Evolutionary conservation across 2,329 filamentous ascomycete genomes (phyloP), one percentile per base, ranked within the genome.

Genomic region (Trichoderma simmonsii): DNA sequence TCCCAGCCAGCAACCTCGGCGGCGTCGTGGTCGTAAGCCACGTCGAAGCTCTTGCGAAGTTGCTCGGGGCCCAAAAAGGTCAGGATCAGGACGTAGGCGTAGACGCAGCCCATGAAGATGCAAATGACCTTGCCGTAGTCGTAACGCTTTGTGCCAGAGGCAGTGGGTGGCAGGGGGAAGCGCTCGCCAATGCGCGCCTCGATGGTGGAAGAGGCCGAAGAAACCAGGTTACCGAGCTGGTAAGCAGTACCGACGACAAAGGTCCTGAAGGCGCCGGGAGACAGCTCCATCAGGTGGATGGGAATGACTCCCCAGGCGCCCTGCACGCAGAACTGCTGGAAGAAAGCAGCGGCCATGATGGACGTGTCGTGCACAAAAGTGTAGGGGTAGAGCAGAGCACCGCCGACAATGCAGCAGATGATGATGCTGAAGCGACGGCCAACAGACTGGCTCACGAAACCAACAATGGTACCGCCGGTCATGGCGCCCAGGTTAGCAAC

Each of bases 81-180:
- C 70, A 93, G 78, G 6, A 89, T 1, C 48, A 90, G 85, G n/a
- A 88, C 84, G 73, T 89, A 90, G 30, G 78, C 86, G 76, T 88
- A 97, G 1, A 97, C 93, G 75, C 91, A 94, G 1, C 87, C 94
- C 92, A 97, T 94, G 82, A 97, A 97, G 78, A 97, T 96, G 78
- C 91, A 93, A 74, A 97, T 95, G 11, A 97, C 93, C 76, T 91
- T 91, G 51, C 93, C 93, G 76, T 97, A 97, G 72, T 93, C 83
- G 80, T 91, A 93, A 3, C 91, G 84, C 61, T 82, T 80, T 36
- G 82, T 80, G 0, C 83, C 85, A 1, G 81, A 79, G 21, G 85
- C 79, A 1, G 86, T 87, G 0, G 88, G 83, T 0, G 90, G 85
- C 3, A 97, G 85, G 0, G 93, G 93, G 79, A 93, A 96, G 1